Evolutionary conservation across 1,284 basidiomycete species (phyloP).

Genomic region (Microbotryum saponariae): DNA sequence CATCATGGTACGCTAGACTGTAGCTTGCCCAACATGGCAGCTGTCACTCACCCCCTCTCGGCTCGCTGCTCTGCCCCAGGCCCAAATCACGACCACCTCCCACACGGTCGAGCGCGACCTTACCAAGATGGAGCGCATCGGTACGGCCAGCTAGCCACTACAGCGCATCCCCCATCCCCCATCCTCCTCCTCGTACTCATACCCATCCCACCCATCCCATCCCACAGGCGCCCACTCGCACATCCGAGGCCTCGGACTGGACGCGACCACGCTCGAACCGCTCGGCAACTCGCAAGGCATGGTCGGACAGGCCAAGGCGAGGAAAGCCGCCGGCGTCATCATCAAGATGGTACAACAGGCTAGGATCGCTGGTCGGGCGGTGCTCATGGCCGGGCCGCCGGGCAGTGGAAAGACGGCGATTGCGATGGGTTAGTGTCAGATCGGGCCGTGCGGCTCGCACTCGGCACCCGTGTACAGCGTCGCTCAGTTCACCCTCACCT

Average conservation of each 20-base stretch:
- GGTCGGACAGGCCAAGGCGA: slow-evolving; percentile 90
- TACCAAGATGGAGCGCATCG: slow-evolving; percentile 94
- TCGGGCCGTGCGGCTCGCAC: too few species aligned
- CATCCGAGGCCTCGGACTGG: slow-evolving; percentile 87
- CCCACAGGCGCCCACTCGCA: slow-evolving; percentile 85
- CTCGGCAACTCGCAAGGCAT: slow-evolving; percentile 80
- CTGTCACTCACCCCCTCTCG: too few species aligned
- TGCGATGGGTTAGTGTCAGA: slow-evolving; percentile 65
- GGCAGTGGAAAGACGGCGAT: slow-evolving; percentile 97
- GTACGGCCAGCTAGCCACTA: slow-evolving; percentile 43
- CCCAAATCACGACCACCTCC: slow-evolving; percentile 40
- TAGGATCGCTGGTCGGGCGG: slow-evolving; percentile 85
- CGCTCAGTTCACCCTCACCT: too few species aligned
- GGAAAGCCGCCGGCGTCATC: slow-evolving; percentile 94
- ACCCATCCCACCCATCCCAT: neutral
- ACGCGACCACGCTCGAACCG: slow-evolving; percentile 77
- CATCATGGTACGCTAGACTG: too few species aligned
- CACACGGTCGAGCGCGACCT: slow-evolving; percentile 60
- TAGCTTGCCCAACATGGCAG: too few species aligned
- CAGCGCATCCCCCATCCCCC: neutral
- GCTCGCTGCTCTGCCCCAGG: neutral
- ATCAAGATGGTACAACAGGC: slow-evolving; percentile 97
- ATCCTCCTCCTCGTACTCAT: slow-evolving; percentile 1
- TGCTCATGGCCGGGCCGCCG: slow-evolving; percentile 92
- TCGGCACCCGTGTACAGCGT: too few species aligned